Evolutionary conservation across 1,284 basidiomycete genomes (phyloP), one percentile per base, ranked within the genome.

Genomic region (Ganoderma lucidum): DNA sequence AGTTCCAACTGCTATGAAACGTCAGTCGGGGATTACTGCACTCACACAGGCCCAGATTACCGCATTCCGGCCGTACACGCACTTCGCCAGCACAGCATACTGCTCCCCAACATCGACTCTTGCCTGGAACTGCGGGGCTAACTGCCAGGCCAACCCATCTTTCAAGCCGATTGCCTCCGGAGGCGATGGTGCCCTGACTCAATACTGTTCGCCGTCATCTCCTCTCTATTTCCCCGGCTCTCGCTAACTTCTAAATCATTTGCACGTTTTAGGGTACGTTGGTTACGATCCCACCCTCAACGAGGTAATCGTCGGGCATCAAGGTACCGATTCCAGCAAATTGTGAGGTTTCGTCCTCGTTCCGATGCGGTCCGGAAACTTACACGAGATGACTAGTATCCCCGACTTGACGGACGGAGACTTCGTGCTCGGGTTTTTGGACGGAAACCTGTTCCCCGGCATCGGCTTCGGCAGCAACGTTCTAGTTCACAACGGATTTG

Each of bases 91-190:
- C 58, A 75, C 82, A 0, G 82, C 75, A 6, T 82, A 82, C 71
- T 84, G 83, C 72, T 3, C 73, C 17, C 77, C 80, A 1, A 73
- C 75, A 1, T 64, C 71, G 32, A 82, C 81, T 8, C 64, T 76
- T 19, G 71, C 72, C 5, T 84, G 83, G 83, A 71, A 66, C 30
- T 84, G 83, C 68, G 82, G 81, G 32, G 75, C 79, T 42, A 78
- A 78, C 69, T 82, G 79, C 75, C 68, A 85, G 37, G 85, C 83
- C 6, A 90, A 89, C 73, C 74, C 87, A 1, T 80, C 75, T 6
- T 92, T 92, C 75, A 56, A 83, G 19, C 87, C 89, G 1, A 78
- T 88, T 4, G 90, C 89, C 19, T 84, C 89, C 0, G 91, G 91
- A 37, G 91, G 90, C 1, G 85, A 92, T 71, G 89, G 89, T 1